Conservation (phyloP, 164 flowering plant genomes). For the Macadamia tetraphylla region DNA sequence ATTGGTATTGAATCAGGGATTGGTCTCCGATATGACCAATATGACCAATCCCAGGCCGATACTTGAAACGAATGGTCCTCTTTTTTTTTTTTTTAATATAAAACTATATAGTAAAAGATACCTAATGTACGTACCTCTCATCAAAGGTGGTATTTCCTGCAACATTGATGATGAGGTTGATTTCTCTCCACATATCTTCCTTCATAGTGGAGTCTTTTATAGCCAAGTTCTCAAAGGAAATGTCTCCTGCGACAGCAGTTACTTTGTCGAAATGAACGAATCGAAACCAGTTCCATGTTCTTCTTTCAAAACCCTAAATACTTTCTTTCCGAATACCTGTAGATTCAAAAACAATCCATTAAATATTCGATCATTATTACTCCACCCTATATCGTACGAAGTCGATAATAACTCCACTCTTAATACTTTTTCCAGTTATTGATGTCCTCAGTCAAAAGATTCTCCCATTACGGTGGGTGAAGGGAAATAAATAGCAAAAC, state of each 20-base stretch:
- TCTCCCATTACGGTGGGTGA: no score
- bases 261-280: not conserved
- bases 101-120: no score
- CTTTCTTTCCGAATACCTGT: slow-evolving; percentile 1
- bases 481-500: no score
- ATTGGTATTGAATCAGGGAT: no score
- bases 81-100: not conserved
- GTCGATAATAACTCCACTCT: no score
- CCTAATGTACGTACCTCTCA: slow-evolving; percentile 19
- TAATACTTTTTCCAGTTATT: no score
- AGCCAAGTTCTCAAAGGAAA: not conserved
- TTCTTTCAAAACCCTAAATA: slow-evolving; percentile 1
- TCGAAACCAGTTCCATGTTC: not conserved
- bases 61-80: no score
- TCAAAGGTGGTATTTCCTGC: slow-evolving; percentile 26
- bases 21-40: no score
- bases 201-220: slow-evolving; percentile 4
- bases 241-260: not conserved
- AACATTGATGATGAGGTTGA: slow-evolving; percentile 19
- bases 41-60: no score
- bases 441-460: no score
- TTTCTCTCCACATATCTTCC: slow-evolving; percentile 22
- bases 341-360: not conserved
- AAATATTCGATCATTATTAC: no score
- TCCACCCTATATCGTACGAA: no score